Percentiles rank a stretch among this genome's conserved stretches.
Conservation (phyloP, 495 filamentous ascomycete species). For the Neurospora sp. region DNA sequence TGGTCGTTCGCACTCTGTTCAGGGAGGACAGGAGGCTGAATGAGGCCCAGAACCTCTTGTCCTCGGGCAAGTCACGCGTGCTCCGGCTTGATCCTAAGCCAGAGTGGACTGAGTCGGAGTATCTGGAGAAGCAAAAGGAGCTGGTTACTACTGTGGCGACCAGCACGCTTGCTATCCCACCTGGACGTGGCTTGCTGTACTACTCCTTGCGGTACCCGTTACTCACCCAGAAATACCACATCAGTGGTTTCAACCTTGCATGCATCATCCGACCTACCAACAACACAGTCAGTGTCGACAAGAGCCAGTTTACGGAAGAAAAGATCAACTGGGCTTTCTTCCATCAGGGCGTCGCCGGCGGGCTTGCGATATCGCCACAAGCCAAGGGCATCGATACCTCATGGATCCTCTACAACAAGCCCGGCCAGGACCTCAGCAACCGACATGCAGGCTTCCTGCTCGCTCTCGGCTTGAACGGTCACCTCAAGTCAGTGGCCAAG, state of each 20-base stretch:
- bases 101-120: conserved; percentile 71
- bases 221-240: conserved; percentile 79
- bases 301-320: conserved; percentile 75
- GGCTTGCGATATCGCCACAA: conserved; percentile 77
- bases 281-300: conserved; percentile 80
- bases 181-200: conserved; percentile 72
- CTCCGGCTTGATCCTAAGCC: conserved; percentile 65
- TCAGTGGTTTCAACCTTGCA: conserved; percentile 76
- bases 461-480: conserved; percentile 88
- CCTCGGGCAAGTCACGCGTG: conserved; percentile 64
- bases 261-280: conserved; percentile 87
- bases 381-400: conserved; percentile 94
- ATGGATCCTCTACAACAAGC: conserved; percentile 98
- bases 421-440: conserved; percentile 72
- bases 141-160: conserved; percentile 74
- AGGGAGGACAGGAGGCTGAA: conserved; percentile 78
- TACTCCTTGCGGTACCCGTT: conserved; percentile 77
- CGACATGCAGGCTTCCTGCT: conserved; percentile 90
- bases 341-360: conserved; percentile 85
- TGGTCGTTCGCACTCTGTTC: conserved; percentile 75
- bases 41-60: conserved; percentile 69
- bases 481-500: conserved; percentile 84
- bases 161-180: conserved; percentile 76
- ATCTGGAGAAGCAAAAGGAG: conserved; percentile 90
- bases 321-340: conserved; percentile 98